A percentile compares a stretch with the other conserved stretches of the same genome.
Evolutionary conservation across 345 rosid genomes (phyloP).

Genomic region (Aurinia saxatilis): DNA sequence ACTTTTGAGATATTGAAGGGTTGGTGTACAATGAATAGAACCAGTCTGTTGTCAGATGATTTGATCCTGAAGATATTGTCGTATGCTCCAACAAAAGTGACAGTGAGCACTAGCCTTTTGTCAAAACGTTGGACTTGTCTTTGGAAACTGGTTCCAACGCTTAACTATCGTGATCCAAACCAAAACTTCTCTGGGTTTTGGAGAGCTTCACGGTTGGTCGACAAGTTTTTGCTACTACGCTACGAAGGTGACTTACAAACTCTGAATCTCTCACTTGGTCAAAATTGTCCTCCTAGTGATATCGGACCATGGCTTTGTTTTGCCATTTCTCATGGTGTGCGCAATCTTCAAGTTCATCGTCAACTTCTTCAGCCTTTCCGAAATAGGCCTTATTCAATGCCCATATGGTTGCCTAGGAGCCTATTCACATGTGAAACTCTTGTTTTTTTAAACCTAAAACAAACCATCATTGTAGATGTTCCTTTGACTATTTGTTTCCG

Average conservation of each 20-base stretch:
- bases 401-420: background rate
- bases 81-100: background rate
- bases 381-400: too few species aligned
- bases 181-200: background rate
- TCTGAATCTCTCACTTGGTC: background rate
- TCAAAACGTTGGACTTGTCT: too few species aligned
- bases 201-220: background rate
- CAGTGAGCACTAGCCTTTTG: background rate
- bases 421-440: conserved; percentile 1
- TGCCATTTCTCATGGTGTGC: background rate
- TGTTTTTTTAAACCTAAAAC: background rate
- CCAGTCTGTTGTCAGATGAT: conserved; percentile 4
- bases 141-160: too few species aligned
- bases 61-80: conserved; percentile 3
- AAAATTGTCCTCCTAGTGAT: background rate
- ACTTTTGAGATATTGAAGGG: background rate
- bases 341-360: background rate
- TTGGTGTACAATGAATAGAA: conserved; percentile 7
- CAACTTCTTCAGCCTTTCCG: background rate
- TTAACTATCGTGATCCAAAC: background rate
- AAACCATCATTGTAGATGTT: background rate
- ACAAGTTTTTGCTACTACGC: background rate
- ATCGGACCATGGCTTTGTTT: background rate
- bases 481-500: background rate
- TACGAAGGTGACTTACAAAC: background rate